Evolutionary conservation across 2,329 filamentous ascomycete genomes (phyloP), one percentile per base, ranked within the genome.

Genomic region (Fusarium avenaceum): DNA sequence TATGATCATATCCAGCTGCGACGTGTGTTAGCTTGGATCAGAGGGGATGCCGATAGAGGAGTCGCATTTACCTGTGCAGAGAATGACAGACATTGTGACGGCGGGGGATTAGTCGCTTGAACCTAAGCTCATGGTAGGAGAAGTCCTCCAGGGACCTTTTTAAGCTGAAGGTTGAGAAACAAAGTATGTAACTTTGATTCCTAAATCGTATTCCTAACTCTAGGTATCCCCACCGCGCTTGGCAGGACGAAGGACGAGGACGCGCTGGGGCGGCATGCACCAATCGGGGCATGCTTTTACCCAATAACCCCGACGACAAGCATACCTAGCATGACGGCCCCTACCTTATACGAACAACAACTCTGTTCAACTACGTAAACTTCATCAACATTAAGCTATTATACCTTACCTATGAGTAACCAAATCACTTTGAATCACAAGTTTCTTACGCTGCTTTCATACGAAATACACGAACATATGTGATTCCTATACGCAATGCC

Each of bases 1-100:
- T 89, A 77, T 89, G 86, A 79, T 89, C 86, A 76, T 89, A 89
- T 70, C 86, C 86, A 71, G 87, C 86, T 88, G 59, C 30, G 49
- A 38, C 19, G 55, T 53, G 50, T 50, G 55, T 74, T 71, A 77
- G 73, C 64, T 54, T 52, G 52, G 17, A 50, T 48, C 35, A 38
- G 35, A 50, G 43, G 19, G 43, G 19, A 24, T 48, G 28, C 40
- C 11, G 30, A 30, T 33, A n/a, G 50, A 59, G 48, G n/a, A 38
- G 30, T 49, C 53, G 53, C 40, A n/a, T 72, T 71, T 81, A 88
- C 86, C 86, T 76, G 86, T 88, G 75, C 86, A 88, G 65, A 88
- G 83, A 80, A 88, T 88, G 72, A 88, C 86, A 74, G 86, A 88
- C 86, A 88, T 88, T 68, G 67, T 69, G 72, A 69, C 58, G 57